Conservation (phyloP, 148 eudicot species). For the Drosera capensis region DNA sequence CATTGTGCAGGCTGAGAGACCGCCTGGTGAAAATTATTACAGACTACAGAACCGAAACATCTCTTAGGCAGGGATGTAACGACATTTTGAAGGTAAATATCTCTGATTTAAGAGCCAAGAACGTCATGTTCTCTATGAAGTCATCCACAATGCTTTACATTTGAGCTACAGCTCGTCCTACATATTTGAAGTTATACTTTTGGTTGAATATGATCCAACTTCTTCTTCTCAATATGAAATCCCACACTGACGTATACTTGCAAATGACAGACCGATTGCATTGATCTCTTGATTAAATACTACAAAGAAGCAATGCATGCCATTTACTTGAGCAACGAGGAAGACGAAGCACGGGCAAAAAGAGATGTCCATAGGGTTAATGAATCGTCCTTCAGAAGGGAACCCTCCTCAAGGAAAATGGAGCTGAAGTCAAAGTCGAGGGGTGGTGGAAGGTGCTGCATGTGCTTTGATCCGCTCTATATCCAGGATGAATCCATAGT, state of each 20-base stretch:
- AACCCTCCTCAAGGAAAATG: conserved; percentile 35
- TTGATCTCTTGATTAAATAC: conserved; percentile 68
- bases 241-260: no score
- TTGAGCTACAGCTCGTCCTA: no score
- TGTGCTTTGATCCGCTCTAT: conserved; percentile 82
- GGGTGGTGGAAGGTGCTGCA: conserved; percentile 80
- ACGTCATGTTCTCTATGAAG: no score
- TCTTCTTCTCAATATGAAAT: no score
- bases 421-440: conserved; percentile 66
- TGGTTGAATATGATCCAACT: no score
- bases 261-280: conserved; percentile 60
- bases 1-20: conserved; percentile 67
- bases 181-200: no score
- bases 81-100: conserved; percentile 72
- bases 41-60: conserved; percentile 93
- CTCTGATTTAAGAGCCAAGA: background rate
- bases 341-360: conserved; percentile 51
- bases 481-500: conserved; percentile 62
- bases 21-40: conserved; percentile 87
- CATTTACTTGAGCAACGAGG: conserved; percentile 56
- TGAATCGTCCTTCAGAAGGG: conserved; percentile 25
- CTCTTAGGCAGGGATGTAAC: conserved; percentile 92
- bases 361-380: conserved; percentile 34
- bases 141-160: no score
- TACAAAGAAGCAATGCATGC: conserved; percentile 89